Base-by-base conservation (phyloP, 108 stramenopile genomes). In the Nitzschia sp. region DNA sequence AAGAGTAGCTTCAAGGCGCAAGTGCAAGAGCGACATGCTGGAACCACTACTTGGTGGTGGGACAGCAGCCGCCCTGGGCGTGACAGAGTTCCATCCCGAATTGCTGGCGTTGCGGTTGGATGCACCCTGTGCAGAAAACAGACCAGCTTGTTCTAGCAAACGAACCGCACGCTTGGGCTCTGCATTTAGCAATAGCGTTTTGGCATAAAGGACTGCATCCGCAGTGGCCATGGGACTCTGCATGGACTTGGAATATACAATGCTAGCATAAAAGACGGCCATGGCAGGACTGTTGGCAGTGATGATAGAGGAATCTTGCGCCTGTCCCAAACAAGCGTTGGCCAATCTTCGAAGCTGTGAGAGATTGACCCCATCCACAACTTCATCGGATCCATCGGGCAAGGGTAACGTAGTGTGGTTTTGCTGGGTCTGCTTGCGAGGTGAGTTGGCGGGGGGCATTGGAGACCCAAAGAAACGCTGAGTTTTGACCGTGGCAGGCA, bases 161-260 rank as follows among this genome's bases (percentile, higher is more conserved):
- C 72, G 78, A 26, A 84, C 77, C 17, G 75, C 63, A 29, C 88
- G 79, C 51, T 71, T 78, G 22, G 68, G 50, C 67, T 90, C 84
- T 8, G 70, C 71, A 53, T 83, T 84, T 21, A 70, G 44, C 14
- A 65, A 53, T 55, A 87, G 44, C 10, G 82, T 71, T 38, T 71
- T 69, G 29, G 89, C 84, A 41, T 84, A 86, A 0, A 92, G 60
- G 56, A 83, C 81, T 34, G 86, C 86, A 70, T 92, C 91, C 7
- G 62, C 42, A 58, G 61, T 60, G n/a, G 46, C 46, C 17, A 17
- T 17, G 14, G 46, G 46, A 17, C n/a, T 48, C 17, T 17, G n/a
- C 14, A 48, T 48, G 6, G 86, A 84, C 66, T 87, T 86, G 26
- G 87, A 55, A 72, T 76, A 77, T 7, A 87, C 71, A 19, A 83